Percentiles rank a stretch among this genome's conserved stretches.
Evolutionary conservation across 805 yeast genomes (phyloP).

Genomic region (Zygosaccharomyces pseudorouxii): DNA sequence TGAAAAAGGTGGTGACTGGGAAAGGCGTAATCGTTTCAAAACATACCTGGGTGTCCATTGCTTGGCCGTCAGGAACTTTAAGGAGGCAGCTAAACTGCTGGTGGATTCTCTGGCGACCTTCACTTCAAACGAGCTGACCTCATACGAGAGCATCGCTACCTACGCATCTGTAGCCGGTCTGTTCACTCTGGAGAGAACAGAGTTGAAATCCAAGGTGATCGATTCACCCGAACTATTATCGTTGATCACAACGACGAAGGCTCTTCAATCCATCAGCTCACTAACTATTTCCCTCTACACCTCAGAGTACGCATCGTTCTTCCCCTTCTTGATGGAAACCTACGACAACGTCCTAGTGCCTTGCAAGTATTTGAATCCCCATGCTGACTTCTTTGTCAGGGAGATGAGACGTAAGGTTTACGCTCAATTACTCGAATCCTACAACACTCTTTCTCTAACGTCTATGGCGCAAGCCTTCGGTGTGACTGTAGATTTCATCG

Average conservation of each 20-base stretch:
- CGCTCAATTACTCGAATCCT: constrained; percentile 88
- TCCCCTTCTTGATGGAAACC: constrained; percentile 71
- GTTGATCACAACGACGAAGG: constrained; percentile 62
- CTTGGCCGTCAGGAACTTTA: constrained; percentile 80
- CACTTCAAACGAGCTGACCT: constrained; percentile 84
- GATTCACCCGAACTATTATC: constrained; percentile 93
- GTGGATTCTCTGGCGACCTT: constrained; percentile 93
- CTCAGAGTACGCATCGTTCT: constrained; percentile 77
- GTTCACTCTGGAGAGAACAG: constrained; percentile 74
- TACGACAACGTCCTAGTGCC: constrained; percentile 65
- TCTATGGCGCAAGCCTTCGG: constrained; percentile 95
- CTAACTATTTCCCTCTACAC: constrained; percentile 83
- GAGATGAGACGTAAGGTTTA: constrained; percentile 95
- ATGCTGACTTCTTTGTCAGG: constrained; percentile 78
- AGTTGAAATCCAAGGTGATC: constrained; percentile 74
- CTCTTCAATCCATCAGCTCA: constrained; percentile 74
- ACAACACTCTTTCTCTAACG: constrained; percentile 80
- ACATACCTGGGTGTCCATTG: constrained; percentile 83
- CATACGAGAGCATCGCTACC: constrained; percentile 85
- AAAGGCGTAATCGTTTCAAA: constrained; percentile 90
- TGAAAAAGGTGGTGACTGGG: constrained; percentile 99
- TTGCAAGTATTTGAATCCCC: constrained; percentile 65
- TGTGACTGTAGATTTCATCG: constrained; percentile 82
- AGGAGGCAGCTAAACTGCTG: constrained; percentile 76
- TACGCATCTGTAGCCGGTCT: constrained; percentile 89